phyloP scores from a whole-genome alignment of 805 yeast genomes.

The Saturnispora diversa region DNA sequence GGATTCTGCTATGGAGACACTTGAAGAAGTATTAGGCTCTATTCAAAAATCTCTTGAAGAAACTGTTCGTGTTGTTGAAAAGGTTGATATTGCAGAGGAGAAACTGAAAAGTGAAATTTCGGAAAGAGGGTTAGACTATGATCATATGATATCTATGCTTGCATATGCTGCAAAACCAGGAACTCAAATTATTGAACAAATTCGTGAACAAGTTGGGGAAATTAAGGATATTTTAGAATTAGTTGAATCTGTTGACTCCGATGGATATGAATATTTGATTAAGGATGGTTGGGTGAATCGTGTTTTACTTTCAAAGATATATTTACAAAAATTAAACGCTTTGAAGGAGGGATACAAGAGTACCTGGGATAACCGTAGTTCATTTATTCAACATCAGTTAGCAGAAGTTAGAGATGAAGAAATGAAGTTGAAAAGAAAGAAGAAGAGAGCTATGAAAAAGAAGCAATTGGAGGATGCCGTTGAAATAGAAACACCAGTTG shows the following conservation, averaged over 20 bases:
- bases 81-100: slow-evolving; percentile 31
- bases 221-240: slow-evolving; percentile 25
- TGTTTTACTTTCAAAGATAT: slow-evolving; percentile 16
- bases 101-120: slow-evolving; percentile 16
- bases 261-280: slow-evolving; percentile 19
- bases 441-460: slow-evolving; percentile 10
- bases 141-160: neutral
- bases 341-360: slow-evolving; percentile 15
- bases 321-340: slow-evolving; percentile 13
- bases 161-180: slow-evolving; percentile 2
- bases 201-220: slow-evolving; percentile 6
- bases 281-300: slow-evolving; percentile 17
- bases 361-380: slow-evolving; percentile 26
- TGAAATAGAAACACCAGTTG: neutral
- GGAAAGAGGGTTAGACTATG: slow-evolving; percentile 7
- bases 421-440: slow-evolving; percentile 17
- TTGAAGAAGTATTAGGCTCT: slow-evolving; percentile 37
- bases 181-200: neutral
- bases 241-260: slow-evolving; percentile 22
- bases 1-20: slow-evolving; percentile 33
- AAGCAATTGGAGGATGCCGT: slow-evolving; percentile 4
- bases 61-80: slow-evolving; percentile 2
- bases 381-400: slow-evolving; percentile 19
- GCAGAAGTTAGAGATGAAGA: slow-evolving; percentile 3
- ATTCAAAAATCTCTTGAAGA: slow-evolving; percentile 6